A percentile compares a stretch with the other conserved stretches of the same genome.
phyloP scores from a whole-genome alignment of 768 basidiomycete species.

The Kwoniella dejecticola region DNA sequence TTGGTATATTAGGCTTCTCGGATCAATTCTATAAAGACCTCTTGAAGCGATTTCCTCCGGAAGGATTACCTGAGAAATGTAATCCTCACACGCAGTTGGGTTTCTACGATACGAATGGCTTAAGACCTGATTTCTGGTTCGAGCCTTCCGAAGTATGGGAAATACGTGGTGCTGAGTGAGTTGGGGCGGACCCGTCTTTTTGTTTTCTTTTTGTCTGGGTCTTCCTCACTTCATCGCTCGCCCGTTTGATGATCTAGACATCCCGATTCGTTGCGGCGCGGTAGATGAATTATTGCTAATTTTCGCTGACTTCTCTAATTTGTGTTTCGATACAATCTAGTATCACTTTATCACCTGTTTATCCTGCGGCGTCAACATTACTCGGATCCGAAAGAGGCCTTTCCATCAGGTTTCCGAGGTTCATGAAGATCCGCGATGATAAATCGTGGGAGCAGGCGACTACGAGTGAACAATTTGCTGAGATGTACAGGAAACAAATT shows the following conservation, averaged over 20 bases:
- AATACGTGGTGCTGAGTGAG: conserved; percentile 62
- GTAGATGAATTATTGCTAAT: too few relatives aligned
- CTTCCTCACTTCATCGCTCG: too few relatives aligned
- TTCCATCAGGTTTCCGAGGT: conserved; percentile 84
- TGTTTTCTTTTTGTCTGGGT: too few relatives aligned
- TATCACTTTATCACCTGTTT: conserved; percentile 81
- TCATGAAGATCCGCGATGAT: conserved; percentile 72
- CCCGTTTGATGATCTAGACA: too few relatives aligned
- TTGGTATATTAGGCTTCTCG: conserved; percentile 66
- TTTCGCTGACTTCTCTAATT: neutral
- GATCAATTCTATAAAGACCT: conserved; percentile 66
- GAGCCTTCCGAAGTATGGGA: conserved; percentile 68
- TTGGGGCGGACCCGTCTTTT: too few relatives aligned
- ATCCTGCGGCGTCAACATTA: conserved; percentile 71
- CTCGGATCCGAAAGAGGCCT: conserved; percentile 68
- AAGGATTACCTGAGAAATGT: conserved; percentile 64
- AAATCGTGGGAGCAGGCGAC: conserved; percentile 73
- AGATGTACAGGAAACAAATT: conserved; percentile 68
- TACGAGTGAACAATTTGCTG: conserved; percentile 68
- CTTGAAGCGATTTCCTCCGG: conserved; percentile 65
- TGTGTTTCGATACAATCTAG: conserved; percentile 25
- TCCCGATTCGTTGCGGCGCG: too few relatives aligned
- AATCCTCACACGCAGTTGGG: conserved; percentile 55
- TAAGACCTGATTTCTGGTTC: conserved; percentile 58
- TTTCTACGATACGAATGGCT: conserved; percentile 48